Base-by-base conservation (phyloP, 2,329 filamentous ascomycete genomes). In the Penicillium sclerotigenum region DNA sequence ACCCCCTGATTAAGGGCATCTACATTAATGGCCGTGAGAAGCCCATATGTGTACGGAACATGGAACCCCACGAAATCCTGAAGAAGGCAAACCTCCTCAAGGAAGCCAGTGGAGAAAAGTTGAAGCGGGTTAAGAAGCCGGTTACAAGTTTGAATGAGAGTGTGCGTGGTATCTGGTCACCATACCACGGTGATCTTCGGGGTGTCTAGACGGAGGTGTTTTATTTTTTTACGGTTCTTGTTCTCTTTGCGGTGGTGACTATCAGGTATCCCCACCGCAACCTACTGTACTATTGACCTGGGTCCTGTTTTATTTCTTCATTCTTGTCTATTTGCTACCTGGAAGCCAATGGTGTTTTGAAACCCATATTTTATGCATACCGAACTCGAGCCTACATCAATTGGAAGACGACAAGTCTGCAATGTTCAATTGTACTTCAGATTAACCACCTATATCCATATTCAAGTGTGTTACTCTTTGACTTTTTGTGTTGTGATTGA, bases 11-110 rank as follows among this genome's bases (percentile, higher is more conserved):
- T 67, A 86, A 88, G 67, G 94, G 91, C 56, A 84, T 90, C 75
- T 99, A 96, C 77, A 90, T 97, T 80, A 97, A 97, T 74, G 92
- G 93, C 60, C 83, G 86, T 28, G 82, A 88, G 60, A 94, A 94
- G 74, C 83, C 90, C 10, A 85, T 97, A 50, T 97, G 92, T 74
- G 91, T 97, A 55, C 85, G 88, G 65, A 97, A 96, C 68, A 75
- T 97, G 71, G 86, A 91, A 65, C 84, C 86, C 29, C 83, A 87
- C 58, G 87, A 96, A 73, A 87, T 99, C 36, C 72, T 92, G 53
- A 81, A 90, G 70, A 97, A 97, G 80, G 86, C 73, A n/a, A 77
- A 77, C 52, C 66, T 77, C 24, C 67, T 80, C 54, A 75, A 77
- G 63, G 75, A 77, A 54, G 76, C 77, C 26, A 79, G 75, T 47